Percentiles rank a stretch among this genome's conserved stretches.
These are phyloP conservation scores for Solanum microdontum DNA, from an alignment of 257 asterid species.

Conservation along the genomic window DNA sequence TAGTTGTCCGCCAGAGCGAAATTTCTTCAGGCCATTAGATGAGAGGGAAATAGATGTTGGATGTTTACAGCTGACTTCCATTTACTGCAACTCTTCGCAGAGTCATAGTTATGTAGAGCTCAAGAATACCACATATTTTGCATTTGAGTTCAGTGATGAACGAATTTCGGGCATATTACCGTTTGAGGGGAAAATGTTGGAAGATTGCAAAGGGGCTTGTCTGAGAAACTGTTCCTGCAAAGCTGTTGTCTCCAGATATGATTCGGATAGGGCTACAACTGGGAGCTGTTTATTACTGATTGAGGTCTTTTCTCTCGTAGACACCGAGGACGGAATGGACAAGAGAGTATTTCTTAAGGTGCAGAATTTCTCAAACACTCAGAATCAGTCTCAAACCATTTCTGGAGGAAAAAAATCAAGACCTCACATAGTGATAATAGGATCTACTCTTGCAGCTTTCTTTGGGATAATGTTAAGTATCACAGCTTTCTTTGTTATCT, in stretches of 20 bases:
- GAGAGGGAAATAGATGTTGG: not conserved
- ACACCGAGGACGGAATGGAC: too few species aligned
- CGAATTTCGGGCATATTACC: accelerated
- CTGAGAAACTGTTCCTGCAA: not conserved
- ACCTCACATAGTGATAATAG: not conserved
- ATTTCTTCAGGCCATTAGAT: not conserved
- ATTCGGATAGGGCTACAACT: too few species aligned
- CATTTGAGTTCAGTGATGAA: too few species aligned
- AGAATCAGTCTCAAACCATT: not conserved
- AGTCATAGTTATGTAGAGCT: not conserved
- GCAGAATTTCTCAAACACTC: not conserved
- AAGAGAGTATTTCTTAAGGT: too few species aligned
- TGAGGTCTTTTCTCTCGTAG: too few species aligned
- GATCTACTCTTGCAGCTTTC: not conserved
- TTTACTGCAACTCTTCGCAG: not conserved
- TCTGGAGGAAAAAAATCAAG: not conserved
- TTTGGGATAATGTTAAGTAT: not conserved
- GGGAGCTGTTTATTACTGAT: too few species aligned
- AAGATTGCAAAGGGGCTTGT: not conserved
- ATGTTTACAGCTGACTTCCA: not conserved
- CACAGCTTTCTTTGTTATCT: not conserved
- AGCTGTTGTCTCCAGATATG: not conserved
- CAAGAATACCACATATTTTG: not conserved
- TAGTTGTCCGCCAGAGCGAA: not conserved
- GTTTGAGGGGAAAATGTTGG: not conserved